Base-by-base conservation (phyloP, 1,284 basidiomycete species). In the Vanrija sp. region DNA sequence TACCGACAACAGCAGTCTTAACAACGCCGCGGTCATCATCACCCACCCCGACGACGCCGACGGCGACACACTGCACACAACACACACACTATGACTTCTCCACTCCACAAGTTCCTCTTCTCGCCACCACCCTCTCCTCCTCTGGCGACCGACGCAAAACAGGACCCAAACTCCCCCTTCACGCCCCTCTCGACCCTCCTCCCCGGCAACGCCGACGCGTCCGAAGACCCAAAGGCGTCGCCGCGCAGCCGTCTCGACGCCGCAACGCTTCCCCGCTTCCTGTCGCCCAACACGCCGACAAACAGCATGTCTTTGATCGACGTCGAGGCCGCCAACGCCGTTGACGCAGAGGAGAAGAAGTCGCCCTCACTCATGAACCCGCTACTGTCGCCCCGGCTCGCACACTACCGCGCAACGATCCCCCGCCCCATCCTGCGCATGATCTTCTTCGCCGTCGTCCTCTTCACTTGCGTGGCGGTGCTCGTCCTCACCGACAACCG, bases 81-180 rank as follows among this genome's bases (percentile, higher is more conserved):
- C 14, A 34, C 34, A 45, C n/a, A 43, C 56, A 64, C 45, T 10
- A 76, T 76, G 74, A 58, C 68, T 2, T 74, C 72, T 5, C 69
- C 72, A 8, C 66, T 77, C 47, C 72, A 74, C 65, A 62, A 60
- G 28, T 72, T 64, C 57, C 67, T 75, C 29, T 74, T 74, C 65
- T 77, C 75, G 5, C 73, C 75, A 21, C 69, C 75, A 7, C 54
- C 68, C 5, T 74, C 72, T 0, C 71, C 75, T 0, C 64, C 69
- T 45, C 43, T 47, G 26, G 51, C 55, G 3, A 43, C 38, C 1
- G 49, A 59, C 29, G 54, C 58, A 16, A 58, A 57, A 4, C 44
- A 39, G n/a, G 46, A 47, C 46, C 49, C 46, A 29, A 47, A 48
- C 34, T 44, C 54, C 6, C 50, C 50, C n/a, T 25, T 39, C 34